Evolutionary conservation across 2,329 filamentous ascomycete genomes (phyloP), one percentile per base, ranked within the genome.

Genomic region (Stemphylium lycopersici): DNA sequence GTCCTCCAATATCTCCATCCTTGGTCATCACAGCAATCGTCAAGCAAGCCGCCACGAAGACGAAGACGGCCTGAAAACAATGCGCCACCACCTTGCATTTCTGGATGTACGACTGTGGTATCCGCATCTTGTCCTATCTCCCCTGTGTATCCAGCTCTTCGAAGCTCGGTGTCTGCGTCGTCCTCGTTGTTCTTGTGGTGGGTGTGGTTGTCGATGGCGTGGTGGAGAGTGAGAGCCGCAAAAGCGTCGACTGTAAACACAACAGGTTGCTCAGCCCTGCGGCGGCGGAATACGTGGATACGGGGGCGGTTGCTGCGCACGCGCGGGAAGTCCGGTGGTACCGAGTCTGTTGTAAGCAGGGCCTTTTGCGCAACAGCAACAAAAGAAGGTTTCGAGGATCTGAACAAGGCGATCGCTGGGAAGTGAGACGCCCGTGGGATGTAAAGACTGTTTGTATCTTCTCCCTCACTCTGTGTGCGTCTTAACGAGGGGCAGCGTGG

Each of bases 21-120:
- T 83, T 83, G 4, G 82, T 84, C 67, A 86, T 79, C 12, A 87
- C 78, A 3, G 83, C 81, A 52, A 87, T 80, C 10, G 83, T 83
- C 44, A 87, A 73, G 48, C 80, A 83, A 77, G 80, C 83, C 38
- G 79, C 81, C 24, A 87, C 70, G 71, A 87, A 86, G 59, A 86
- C 82, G 55, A 84, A 72, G 37, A 85, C 70, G 10, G 71, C 78
- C 66, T 87, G 84, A 41, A 79, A 67, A 38, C 77, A 77, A 69
- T 87, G 85, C 34, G 83, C 70, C 37, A 78, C 74, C 39, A 81
- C 81, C 72, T 87, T 87, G 64, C 78, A 79, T 66, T 82, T 80
- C 60, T 84, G 82, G 26, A 83, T 75, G 61, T 80, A 77, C 34
- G 67, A 76, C 60, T 79, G 77, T 49, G 74, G 71, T 53, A 80